phyloP scores from a whole-genome alignment of 1,139 yeast genomes.

The Tardiomyces digboiensis region DNA sequence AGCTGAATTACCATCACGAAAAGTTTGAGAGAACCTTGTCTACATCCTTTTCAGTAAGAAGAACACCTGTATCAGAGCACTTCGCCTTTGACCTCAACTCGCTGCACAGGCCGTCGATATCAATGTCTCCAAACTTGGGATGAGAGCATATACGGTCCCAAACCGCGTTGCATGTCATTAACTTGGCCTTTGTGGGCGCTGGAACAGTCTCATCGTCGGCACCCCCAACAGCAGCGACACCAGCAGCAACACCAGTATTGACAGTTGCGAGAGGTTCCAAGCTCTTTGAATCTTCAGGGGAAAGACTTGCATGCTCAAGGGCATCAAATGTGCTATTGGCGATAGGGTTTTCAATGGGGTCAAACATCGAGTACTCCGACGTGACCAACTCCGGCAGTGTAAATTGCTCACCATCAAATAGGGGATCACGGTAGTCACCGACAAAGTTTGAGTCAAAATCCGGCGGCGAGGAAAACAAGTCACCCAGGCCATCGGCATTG shows the following conservation, averaged over 20 bases:
- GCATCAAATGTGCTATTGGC: neutral
- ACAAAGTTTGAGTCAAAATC: conserved; percentile 23
- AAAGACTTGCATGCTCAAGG: neutral
- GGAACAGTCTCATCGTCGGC: conserved; percentile 42
- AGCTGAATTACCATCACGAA: neutral
- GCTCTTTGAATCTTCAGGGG: neutral
- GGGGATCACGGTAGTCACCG: conserved; percentile 26
- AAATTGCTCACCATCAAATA: conserved; percentile 24
- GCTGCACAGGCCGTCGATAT: conserved; percentile 83
- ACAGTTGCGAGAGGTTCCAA: conserved; percentile 12
- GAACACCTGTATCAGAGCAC: conserved; percentile 89
- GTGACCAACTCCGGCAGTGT: conserved; percentile 26
- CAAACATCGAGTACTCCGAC: conserved; percentile 62
- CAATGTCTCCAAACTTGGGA: conserved; percentile 87
- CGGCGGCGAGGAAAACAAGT: conserved; percentile 15
- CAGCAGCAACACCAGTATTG: neutral
- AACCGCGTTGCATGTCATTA: conserved; percentile 74
- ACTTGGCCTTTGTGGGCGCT: conserved; percentile 28
- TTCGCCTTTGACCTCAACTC: conserved; percentile 92
- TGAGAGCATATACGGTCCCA: conserved; percentile 96
- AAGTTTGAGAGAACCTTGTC: conserved; percentile 45
- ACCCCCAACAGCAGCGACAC: conserved; percentile 6
- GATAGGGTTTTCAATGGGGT: conserved; percentile 36
- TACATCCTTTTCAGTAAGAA: conserved; percentile 71
- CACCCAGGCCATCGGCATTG: neutral